Conservation (phyloP, 2,329 filamentous ascomycete species). For the Aureobasidium lini region DNA sequence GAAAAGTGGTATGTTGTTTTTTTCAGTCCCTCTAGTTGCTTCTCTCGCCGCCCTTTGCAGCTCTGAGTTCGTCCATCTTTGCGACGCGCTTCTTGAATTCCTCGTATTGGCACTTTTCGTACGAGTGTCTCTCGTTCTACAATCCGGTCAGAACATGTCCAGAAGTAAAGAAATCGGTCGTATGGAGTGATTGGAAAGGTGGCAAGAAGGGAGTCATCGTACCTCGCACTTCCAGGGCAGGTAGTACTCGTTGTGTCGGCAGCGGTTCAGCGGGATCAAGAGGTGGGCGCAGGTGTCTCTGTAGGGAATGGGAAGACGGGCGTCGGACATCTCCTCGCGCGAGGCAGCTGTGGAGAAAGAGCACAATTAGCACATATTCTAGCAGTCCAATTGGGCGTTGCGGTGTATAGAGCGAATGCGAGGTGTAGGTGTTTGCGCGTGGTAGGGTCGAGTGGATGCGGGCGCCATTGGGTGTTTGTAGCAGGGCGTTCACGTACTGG, state of each 20-base stretch:
- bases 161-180: not conserved
- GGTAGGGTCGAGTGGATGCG: not conserved
- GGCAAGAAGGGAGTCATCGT: slow-evolving; percentile 20
- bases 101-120: slow-evolving; percentile 98
- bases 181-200: not conserved
- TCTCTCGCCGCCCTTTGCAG: slow-evolving; percentile 71
- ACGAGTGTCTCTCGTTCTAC: slow-evolving; percentile 90
- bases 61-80: slow-evolving; percentile 96
- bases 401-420: not conserved
- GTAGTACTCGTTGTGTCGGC: slow-evolving; percentile 86
- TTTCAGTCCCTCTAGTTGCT: slow-evolving; percentile 57
- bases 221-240: slow-evolving; percentile 98
- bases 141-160: not conserved
- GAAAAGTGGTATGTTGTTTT: not conserved
- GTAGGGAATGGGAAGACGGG: slow-evolving; percentile 80
- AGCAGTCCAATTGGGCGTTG: not conserved
- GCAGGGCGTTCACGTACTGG: slow-evolving; percentile 24
- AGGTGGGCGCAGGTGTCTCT: slow-evolving; percentile 93
- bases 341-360: slow-evolving; percentile 55
- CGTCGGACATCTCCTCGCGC: slow-evolving; percentile 88
- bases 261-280: slow-evolving; percentile 90
- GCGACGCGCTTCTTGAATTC: slow-evolving; percentile 98
- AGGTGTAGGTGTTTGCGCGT: not conserved
- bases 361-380: slow-evolving; percentile 12
- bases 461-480: not conserved